These are phyloP conservation scores for Aureobasidium lini DNA, from an alignment of 2,329 filamentous ascomycete species.

Conservation along the genomic window DNA sequence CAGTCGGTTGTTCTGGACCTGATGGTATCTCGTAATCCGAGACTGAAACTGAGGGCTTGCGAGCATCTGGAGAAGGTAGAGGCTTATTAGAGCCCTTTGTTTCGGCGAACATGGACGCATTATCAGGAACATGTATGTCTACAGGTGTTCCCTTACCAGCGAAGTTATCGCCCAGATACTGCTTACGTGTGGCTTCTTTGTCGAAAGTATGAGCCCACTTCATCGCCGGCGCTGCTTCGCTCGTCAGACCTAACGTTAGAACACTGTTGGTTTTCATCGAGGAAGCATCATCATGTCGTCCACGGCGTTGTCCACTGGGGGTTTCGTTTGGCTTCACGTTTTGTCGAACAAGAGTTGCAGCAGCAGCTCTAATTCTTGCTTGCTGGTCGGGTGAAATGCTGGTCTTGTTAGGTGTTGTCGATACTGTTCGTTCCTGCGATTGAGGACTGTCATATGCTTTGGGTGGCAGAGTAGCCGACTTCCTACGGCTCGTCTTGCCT, in stretches of 20 bases:
- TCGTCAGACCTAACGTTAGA: constrained; percentile 79
- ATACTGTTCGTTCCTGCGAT: constrained; percentile 34
- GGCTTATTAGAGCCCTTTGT: constrained; percentile 6
- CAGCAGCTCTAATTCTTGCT: constrained; percentile 85
- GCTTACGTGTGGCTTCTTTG: constrained; percentile 73
- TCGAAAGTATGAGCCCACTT: constrained; percentile 97
- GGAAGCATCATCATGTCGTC: constrained; percentile 46
- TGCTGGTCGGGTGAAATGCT: constrained; percentile 88
- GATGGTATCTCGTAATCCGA: not conserved
- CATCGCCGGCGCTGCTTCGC: constrained; percentile 84
- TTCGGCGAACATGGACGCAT: constrained; percentile 13
- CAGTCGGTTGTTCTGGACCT: not conserved
- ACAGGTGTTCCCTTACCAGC: constrained; percentile 59
- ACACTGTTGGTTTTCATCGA: constrained; percentile 78
- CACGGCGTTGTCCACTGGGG: constrained; percentile 45
- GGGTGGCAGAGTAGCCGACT: constrained; percentile 45
- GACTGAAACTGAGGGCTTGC: not conserved
- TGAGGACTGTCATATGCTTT: constrained; percentile 29
- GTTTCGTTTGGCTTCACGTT: constrained; percentile 50
- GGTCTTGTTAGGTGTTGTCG: constrained; percentile 60
- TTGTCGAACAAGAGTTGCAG: constrained; percentile 69
- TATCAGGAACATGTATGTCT: constrained; percentile 22
- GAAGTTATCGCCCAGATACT: constrained; percentile 70
- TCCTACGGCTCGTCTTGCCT: constrained; percentile 60
- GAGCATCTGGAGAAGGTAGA: not conserved